Conservation (phyloP, 2,329 filamentous ascomycete species). For the Magnaporthiopsis poae region DNA sequence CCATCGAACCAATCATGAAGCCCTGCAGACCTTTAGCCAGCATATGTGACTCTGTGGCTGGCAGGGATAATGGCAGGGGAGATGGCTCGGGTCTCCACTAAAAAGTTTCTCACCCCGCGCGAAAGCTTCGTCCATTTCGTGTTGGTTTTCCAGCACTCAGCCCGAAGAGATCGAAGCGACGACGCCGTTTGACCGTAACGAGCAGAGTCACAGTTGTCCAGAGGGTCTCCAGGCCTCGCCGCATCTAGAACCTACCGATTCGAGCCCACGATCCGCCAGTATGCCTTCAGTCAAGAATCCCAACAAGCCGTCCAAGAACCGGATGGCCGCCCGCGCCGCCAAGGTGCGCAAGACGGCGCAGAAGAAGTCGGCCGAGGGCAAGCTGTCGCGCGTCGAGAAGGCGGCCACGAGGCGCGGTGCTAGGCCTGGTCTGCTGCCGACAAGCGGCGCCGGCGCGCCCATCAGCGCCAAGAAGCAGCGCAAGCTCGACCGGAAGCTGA, state of each 20-base stretch:
- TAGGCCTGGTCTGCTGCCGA: constrained; percentile 42
- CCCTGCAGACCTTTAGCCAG: background rate
- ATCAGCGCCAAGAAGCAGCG: constrained; percentile 46
- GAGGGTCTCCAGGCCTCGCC: too few species aligned
- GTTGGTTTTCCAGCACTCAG: background rate
- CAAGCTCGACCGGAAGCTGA: constrained; percentile 46
- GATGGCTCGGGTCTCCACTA: background rate
- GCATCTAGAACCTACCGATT: background rate
- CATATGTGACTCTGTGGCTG: background rate
- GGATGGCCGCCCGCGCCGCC: constrained; percentile 35
- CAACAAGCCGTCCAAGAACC: constrained; percentile 46
- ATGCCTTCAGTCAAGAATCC: constrained; percentile 51
- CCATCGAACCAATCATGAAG: background rate
- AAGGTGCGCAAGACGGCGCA: constrained; percentile 33
- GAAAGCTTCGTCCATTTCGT: background rate
- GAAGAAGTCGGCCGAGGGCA: constrained; percentile 28
- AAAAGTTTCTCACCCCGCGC: constrained; percentile 1
- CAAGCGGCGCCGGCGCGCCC: constrained; percentile 41
- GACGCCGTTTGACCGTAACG: background rate
- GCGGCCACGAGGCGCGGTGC: constrained; percentile 39
- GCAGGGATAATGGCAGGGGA: background rate
- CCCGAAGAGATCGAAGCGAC: background rate
- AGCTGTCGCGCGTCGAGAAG: constrained; percentile 17
- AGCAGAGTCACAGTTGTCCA: background rate
- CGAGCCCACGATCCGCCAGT: constrained; percentile 8